phyloP scores from a whole-genome alignment of 768 basidiomycete genomes.

The Panellus pusillus region DNA sequence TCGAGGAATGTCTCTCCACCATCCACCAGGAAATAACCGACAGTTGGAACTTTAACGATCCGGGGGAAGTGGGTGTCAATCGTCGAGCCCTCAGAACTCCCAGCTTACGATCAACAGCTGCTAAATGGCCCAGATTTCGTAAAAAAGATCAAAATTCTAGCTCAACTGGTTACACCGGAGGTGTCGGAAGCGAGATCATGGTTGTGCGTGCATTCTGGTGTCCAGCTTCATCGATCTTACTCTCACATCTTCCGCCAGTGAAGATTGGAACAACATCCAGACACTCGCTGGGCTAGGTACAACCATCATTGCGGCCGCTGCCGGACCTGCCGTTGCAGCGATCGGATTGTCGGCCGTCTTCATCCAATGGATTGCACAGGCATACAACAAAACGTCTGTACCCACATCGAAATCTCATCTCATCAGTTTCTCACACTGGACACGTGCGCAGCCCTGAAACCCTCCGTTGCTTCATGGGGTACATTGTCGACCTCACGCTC shows the following conservation, averaged over 20 bases:
- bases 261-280: background rate
- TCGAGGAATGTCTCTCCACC: background rate
- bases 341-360: background rate
- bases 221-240: background rate
- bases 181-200: background rate
- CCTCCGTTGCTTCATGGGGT: slow-evolving; percentile 8
- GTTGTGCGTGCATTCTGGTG: background rate
- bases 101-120: background rate
- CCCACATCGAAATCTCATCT: background rate
- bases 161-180: slow-evolving; percentile 4
- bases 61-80: background rate
- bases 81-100: background rate
- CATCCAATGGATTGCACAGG: background rate
- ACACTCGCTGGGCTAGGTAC: background rate
- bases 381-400: background rate
- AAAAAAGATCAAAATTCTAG: background rate
- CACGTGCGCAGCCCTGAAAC: background rate
- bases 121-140: background rate
- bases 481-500: slow-evolving; percentile 7
- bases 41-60: slow-evolving; percentile 8
- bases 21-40: slow-evolving; percentile 3
- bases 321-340: background rate
- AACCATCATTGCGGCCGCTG: background rate
- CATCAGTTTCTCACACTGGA: background rate
- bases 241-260: background rate